Evolutionary conservation across 1,284 basidiomycete genomes (phyloP), one percentile per base, ranked within the genome.

Genomic region (Malassezia obtusa): DNA sequence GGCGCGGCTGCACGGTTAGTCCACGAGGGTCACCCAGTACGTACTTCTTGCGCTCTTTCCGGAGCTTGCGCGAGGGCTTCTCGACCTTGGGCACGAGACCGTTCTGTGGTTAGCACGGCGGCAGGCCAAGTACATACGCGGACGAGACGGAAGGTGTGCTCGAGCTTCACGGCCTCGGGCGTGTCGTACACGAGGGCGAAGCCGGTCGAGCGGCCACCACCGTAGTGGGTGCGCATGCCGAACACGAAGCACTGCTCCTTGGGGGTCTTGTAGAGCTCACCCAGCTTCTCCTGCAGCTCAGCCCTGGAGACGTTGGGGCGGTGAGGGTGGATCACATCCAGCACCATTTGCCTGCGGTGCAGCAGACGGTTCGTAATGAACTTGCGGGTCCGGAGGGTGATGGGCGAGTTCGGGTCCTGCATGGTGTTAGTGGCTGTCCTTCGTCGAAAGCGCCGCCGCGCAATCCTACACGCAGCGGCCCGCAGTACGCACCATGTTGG

Each of bases 331-430:
- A 96, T 84, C 74, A 98, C 83, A 73, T 95, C 92, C 61, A 95
- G 80, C 68, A 95, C 83, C 67, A 76, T 72, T 64, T 81, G 80
- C 74, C 78, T 79, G 73, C 94, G 87, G 74, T 89, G 85, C 58
- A 99, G 82, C 65, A 98, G 86, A 67, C 90, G 89, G 84, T 99
- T 98, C 74, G 91, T 95, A 78, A 96, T 88, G 82, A 98, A 98
- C 81, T 99, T 96, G 78, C 92, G 87, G 57, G 94, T 96, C 74
- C 94, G 88, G 76, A 98, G 82, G 67, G 94, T 98, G 71, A 99
- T 83, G 68, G 92, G 87, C 77, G 90, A 85, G 79, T 82, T 80
- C 77, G 79, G 81, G 79, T 91, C 90, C 76, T 73, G 53, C 28
- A 17, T 19, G 6, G 35, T 51, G 50, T 52, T 48, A 52, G 52